A percentile compares a stretch with the other conserved stretches of the same genome.
phyloP scores from a whole-genome alignment of 305 asterid species.

The Striga hermonthica region DNA sequence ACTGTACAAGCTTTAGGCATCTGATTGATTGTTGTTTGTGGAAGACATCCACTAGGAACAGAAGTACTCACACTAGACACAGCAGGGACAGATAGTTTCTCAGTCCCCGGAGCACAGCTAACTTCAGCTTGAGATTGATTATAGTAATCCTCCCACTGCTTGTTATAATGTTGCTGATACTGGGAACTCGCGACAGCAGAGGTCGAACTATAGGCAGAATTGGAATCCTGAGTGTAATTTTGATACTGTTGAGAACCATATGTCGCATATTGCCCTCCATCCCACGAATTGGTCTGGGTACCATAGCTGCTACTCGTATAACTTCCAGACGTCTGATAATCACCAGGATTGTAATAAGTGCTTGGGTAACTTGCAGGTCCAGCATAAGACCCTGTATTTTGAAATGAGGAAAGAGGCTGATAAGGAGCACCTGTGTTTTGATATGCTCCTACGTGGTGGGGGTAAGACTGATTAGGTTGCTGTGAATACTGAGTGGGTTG shows the following conservation, averaged over 20 bases:
- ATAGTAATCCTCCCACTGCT: conserved; percentile 94
- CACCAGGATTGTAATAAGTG: conserved; percentile 99
- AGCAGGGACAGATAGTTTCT: conserved; percentile 58
- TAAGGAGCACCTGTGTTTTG: conserved; percentile 99
- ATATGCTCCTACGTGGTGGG: conserved; percentile 80
- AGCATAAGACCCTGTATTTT: conserved; percentile 98
- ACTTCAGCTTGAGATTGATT: conserved; percentile 88
- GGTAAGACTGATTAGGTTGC: conserved; percentile 56
- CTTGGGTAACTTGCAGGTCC: conserved; percentile 98
- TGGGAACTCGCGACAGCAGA: conserved; percentile 56
- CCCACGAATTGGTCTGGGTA: conserved; percentile 75
- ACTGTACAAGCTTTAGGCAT: conserved; percentile 56
- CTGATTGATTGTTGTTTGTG: conserved; percentile 59
- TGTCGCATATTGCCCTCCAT: conserved; percentile 71
- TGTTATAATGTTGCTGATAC: conserved; percentile 73
- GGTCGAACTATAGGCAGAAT: conserved; percentile 66
- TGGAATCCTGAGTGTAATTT: conserved; percentile 65
- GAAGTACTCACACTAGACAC: conserved; percentile 52
- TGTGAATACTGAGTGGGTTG: conserved; percentile 32
- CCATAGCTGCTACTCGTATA: conserved; percentile 68
- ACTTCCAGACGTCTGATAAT: conserved; percentile 99
- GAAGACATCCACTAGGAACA: conserved; percentile 56
- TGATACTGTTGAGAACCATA: conserved; percentile 74
- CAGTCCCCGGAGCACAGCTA: conserved; percentile 99
- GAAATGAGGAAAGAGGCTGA: conserved; percentile 99